A percentile compares a stretch with the other conserved stretches of the same genome.
Conservation (phyloP, 345 rosid species). For the Eucalyptus regnans region DNA sequence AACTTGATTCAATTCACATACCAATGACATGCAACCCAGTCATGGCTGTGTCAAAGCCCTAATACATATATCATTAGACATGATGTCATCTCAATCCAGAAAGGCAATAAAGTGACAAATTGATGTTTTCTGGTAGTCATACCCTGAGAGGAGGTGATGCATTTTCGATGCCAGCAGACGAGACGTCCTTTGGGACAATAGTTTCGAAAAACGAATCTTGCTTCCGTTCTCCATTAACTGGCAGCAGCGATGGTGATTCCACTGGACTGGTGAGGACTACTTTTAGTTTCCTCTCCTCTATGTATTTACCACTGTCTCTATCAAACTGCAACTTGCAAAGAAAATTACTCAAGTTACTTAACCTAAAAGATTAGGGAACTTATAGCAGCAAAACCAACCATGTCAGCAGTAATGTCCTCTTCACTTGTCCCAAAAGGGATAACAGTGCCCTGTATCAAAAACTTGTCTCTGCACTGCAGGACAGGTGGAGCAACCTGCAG, state of each 20-base stretch:
- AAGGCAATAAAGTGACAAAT: background rate
- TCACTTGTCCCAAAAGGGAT: constrained; percentile 30
- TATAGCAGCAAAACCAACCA: constrained; percentile 3
- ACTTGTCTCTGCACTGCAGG: constrained; percentile 51
- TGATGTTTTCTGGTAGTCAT: background rate
- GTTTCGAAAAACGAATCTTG: constrained; percentile 15
- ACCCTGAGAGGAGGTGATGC: constrained; percentile 25
- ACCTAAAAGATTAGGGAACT: background rate
- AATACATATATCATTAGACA: background rate
- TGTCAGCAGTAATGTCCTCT: constrained; percentile 25
- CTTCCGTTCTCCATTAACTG: constrained; percentile 17
- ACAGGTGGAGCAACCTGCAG: constrained; percentile 33
- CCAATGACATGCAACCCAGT: background rate
- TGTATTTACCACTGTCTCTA: constrained; percentile 16
- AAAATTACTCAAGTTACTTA: background rate
- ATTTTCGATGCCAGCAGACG: constrained; percentile 21
- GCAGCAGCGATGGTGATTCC: constrained; percentile 17
- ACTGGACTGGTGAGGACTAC: constrained; percentile 24
- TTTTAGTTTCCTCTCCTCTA: constrained; percentile 41
- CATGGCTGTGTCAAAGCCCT: background rate
- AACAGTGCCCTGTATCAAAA: constrained; percentile 33
- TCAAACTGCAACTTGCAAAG: constrained; percentile 19
- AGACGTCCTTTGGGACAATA: background rate
- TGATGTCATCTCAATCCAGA: background rate
- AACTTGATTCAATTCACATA: background rate